These are phyloP conservation scores for Choricystis sp. DNA, from an alignment of 139 green algal genomes.

Conservation along the genomic window DNA sequence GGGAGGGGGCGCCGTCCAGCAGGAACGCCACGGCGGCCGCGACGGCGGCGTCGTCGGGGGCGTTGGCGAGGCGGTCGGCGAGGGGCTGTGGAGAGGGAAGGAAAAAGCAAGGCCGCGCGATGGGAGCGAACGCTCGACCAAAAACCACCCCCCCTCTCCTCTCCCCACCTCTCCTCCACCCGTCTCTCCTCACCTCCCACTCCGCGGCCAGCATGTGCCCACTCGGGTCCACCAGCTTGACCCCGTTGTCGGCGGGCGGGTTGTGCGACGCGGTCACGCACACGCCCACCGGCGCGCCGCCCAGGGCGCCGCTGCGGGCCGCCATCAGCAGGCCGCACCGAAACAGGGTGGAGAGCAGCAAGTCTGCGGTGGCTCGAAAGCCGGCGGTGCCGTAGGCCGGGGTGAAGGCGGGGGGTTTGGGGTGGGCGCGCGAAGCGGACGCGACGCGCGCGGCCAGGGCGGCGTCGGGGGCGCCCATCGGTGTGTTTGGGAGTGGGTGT, in stretches of 20 bases:
- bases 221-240: constrained; percentile 82
- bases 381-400: constrained; percentile 83
- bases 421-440: constrained; percentile 4
- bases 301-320: constrained; percentile 23
- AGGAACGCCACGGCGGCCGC: constrained; percentile 2
- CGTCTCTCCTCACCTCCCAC: constrained; percentile 30
- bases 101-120: not conserved
- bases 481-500: no score
- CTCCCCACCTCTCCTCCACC: constrained; percentile 18
- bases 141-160: no score
- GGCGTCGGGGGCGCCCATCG: no score
- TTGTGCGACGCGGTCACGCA: constrained; percentile 96
- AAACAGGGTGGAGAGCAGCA: constrained; percentile 71
- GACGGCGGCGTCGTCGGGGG: constrained; percentile 21
- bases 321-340: constrained; percentile 72
- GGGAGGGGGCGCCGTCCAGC: constrained; percentile 1
- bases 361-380: constrained; percentile 50
- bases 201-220: constrained; percentile 53
- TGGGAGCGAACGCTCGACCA: no score
- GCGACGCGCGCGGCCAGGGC: not conserved
- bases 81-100: constrained; percentile 27
- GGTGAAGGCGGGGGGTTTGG: constrained; percentile 18
- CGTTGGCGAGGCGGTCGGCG: constrained; percentile 57
- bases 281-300: constrained; percentile 43
- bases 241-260: constrained; percentile 79